Conservation (phyloP, 2,329 filamentous ascomycete species). For the Fusarium drepaniforme region DNA sequence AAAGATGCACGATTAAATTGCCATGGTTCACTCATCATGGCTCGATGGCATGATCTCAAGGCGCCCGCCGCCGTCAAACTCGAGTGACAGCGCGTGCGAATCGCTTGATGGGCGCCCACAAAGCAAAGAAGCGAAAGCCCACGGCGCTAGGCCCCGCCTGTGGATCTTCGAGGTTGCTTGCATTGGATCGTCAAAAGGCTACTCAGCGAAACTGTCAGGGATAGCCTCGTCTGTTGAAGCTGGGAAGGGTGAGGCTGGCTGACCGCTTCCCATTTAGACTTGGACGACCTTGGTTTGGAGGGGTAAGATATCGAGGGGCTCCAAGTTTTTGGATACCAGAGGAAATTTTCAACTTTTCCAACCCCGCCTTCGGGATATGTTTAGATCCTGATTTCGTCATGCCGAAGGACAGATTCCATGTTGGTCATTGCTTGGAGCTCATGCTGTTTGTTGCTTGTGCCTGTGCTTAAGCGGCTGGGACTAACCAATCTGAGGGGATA, state of each 20-base stretch:
- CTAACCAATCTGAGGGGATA: constrained; percentile 11
- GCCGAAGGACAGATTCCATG: constrained; percentile 6
- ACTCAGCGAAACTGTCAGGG: constrained; percentile 36
- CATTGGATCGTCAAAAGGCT: constrained; percentile 20
- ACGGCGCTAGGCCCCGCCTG: constrained; percentile 28
- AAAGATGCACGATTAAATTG: constrained; percentile 24
- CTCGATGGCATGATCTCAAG: constrained; percentile 40
- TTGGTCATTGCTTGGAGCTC: constrained; percentile 1
- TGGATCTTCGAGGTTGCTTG: constrained; percentile 26
- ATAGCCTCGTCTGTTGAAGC: constrained; percentile 44
- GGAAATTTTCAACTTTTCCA: not conserved
- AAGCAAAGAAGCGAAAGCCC: constrained; percentile 23
- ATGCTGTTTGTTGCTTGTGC: not conserved
- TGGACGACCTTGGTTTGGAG: constrained; percentile 37
- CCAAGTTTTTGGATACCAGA: constrained; percentile 22
- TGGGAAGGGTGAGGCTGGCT: constrained; percentile 43
- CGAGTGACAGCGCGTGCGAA: constrained; percentile 4
- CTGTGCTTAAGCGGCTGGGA: not conserved
- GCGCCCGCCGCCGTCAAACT: constrained; percentile 18
- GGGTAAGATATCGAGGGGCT: constrained; percentile 22
- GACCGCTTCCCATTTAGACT: constrained; percentile 41
- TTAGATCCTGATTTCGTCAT: not conserved
- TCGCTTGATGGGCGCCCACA: constrained; percentile 12
- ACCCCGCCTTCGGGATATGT: constrained; percentile 11
- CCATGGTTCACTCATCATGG: constrained; percentile 6